Evolutionary conservation across 2,329 filamentous ascomycete genomes (phyloP).

Genomic region (Gyromitra esculenta): DNA sequence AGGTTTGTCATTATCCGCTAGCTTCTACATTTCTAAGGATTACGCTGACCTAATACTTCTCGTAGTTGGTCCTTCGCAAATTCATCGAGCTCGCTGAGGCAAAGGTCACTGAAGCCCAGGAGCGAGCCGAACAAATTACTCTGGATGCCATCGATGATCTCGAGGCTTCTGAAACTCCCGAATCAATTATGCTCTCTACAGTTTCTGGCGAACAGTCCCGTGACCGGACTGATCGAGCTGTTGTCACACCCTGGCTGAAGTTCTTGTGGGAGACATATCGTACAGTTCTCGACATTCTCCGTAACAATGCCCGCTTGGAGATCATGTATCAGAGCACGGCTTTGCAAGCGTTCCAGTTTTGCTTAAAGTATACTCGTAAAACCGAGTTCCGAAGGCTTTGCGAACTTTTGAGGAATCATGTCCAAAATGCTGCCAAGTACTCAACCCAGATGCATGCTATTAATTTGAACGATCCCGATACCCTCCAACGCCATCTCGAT

Average conservation of each 20-base stretch:
- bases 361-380: conserved; percentile 96
- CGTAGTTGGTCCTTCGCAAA: conserved; percentile 86
- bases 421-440: conserved; percentile 99
- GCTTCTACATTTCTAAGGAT: conserved; percentile 13
- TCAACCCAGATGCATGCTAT: conserved; percentile 99
- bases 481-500: conserved; percentile 94
- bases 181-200: conserved; percentile 96
- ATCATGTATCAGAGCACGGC: conserved; percentile 98
- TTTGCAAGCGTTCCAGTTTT: conserved; percentile 98
- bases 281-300: conserved; percentile 96
- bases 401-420: conserved; percentile 96
- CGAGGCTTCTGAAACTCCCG: conserved; percentile 95
- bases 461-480: conserved; percentile 97
- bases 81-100: conserved; percentile 97
- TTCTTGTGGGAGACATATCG: conserved; percentile 99
- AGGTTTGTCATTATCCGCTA: conserved; percentile 67
- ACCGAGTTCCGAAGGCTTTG: conserved; percentile 98
- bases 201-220: conserved; percentile 97
- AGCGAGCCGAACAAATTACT: conserved; percentile 91
- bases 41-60: conserved; percentile 43
- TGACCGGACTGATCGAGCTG: conserved; percentile 95
- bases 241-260: conserved; percentile 99
- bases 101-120: conserved; percentile 94
- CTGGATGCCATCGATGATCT: conserved; percentile 92
- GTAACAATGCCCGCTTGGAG: conserved; percentile 98